Percentiles rank a stretch among this genome's conserved stretches.
Evolutionary conservation across 441 rosid genomes (phyloP).

Genomic region (Arabidopsis hybrid): DNA sequence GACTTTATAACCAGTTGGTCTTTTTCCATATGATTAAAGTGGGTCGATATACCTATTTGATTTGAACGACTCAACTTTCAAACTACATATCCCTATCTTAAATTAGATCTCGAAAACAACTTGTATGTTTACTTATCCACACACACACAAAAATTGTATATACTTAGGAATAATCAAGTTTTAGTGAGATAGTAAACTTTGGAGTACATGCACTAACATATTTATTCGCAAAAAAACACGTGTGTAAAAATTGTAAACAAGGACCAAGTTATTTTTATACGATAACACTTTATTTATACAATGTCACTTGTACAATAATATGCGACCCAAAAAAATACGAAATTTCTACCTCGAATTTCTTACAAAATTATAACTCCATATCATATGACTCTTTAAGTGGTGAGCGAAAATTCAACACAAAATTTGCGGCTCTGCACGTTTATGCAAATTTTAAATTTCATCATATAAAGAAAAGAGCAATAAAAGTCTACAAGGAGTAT

Average conservation of each 20-base stretch:
- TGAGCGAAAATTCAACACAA: constrained; percentile 27
- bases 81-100: constrained; percentile 35
- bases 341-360: neutral
- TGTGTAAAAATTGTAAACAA: too few species aligned
- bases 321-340: too few species aligned
- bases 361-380: neutral
- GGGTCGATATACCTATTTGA: constrained; percentile 30
- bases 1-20: constrained; percentile 40
- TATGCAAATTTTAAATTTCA: neutral
- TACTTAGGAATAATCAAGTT: neutral
- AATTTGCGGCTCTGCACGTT: constrained; percentile 36
- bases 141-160: neutral
- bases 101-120: constrained; percentile 33
- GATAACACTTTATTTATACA: too few species aligned
- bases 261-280: too few species aligned
- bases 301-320: too few species aligned
- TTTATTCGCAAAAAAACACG: too few species aligned
- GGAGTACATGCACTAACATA: too few species aligned
- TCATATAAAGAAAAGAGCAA: neutral
- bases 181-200: too few species aligned
- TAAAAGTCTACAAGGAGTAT: constrained; percentile 35
- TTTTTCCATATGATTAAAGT: constrained; percentile 43
- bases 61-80: constrained; percentile 33
- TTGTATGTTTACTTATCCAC: constrained; percentile 8
- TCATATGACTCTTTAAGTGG: neutral